Conservation (phyloP, 2,329 filamentous ascomycete species). For the Lasiodiplodia gonubiensis region DNA sequence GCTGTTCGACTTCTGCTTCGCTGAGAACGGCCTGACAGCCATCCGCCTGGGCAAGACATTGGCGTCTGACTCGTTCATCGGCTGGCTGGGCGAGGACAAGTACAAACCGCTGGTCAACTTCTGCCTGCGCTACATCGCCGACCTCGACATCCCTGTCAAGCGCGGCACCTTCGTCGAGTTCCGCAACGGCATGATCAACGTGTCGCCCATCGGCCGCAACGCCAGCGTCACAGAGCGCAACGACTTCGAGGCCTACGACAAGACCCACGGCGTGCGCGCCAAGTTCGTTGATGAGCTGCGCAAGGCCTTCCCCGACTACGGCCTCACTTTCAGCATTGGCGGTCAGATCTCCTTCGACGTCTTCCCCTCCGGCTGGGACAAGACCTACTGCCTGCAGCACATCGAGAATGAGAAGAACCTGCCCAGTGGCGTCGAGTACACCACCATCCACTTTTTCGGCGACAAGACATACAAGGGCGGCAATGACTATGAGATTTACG, state of each 20-base stretch:
- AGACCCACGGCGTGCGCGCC: conserved; percentile 74
- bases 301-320: conserved; percentile 81
- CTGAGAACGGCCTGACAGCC: conserved; percentile 94
- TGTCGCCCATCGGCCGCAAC: conserved; percentile 84
- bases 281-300: conserved; percentile 77
- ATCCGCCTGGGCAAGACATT: conserved; percentile 81
- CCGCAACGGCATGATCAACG: conserved; percentile 89
- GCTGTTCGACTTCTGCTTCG: conserved; percentile 97
- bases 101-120: conserved; percentile 81
- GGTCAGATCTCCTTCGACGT: conserved; percentile 98
- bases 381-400: conserved; percentile 93
- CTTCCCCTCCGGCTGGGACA: conserved; percentile 97
- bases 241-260: conserved; percentile 83
- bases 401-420: conserved; percentile 75
- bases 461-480: conserved; percentile 92
- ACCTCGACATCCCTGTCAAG: conserved; percentile 84
- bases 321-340: conserved; percentile 92
- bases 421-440: conserved; percentile 75
- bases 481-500: conserved; percentile 95
- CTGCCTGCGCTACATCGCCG: conserved; percentile 81
- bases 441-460: conserved; percentile 94
- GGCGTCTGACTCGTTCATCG: conserved; percentile 83
- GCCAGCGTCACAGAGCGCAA: conserved; percentile 79
- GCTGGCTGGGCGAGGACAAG: conserved; percentile 83
- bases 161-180: conserved; percentile 86